Evolutionary conservation across 2,329 filamentous ascomycete genomes (phyloP).

Genomic region (Epichloe uncinata): DNA sequence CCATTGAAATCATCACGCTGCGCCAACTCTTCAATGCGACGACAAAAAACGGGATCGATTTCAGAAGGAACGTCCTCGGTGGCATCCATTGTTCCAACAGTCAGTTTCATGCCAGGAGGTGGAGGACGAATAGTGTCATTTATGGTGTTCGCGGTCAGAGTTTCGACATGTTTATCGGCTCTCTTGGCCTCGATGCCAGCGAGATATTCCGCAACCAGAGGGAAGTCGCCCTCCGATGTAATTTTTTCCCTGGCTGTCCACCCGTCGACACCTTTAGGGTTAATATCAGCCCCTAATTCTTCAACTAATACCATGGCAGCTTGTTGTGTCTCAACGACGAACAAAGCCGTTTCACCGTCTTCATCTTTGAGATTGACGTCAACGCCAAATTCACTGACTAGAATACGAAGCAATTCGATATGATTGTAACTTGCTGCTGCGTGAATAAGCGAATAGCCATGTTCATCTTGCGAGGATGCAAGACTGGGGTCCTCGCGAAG

Average conservation of each 20-base stretch:
- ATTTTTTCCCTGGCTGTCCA: constrained; percentile 74
- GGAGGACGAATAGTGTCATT: constrained; percentile 42
- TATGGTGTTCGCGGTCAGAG: constrained; percentile 14
- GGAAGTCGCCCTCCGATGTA: constrained; percentile 62
- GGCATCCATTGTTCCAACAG: constrained; percentile 60
- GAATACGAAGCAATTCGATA: constrained; percentile 58
- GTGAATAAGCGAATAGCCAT: constrained; percentile 90
- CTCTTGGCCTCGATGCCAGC: constrained; percentile 17
- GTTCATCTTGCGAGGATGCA: constrained; percentile 69
- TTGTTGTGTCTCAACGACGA: constrained; percentile 72
- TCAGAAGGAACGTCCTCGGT: constrained; percentile 45
- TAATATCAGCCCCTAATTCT: constrained; percentile 60
- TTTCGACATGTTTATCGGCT: constrained; percentile 16
- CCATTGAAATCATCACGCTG: constrained; percentile 71
- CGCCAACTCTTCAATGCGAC: constrained; percentile 81
- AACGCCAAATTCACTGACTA: constrained; percentile 66
- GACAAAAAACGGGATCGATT: constrained; percentile 69
- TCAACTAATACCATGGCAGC: constrained; percentile 71
- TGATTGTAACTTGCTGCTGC: constrained; percentile 90
- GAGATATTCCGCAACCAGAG: constrained; percentile 62
- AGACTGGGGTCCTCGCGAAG: constrained; percentile 63
- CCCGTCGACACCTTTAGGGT: constrained; percentile 57
- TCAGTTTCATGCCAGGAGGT: constrained; percentile 65
- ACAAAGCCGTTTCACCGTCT: constrained; percentile 88
- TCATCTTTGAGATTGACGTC: constrained; percentile 75